phyloP scores from a whole-genome alignment of 139 green algal species.

The Zygnema circumcarinatum region DNA sequence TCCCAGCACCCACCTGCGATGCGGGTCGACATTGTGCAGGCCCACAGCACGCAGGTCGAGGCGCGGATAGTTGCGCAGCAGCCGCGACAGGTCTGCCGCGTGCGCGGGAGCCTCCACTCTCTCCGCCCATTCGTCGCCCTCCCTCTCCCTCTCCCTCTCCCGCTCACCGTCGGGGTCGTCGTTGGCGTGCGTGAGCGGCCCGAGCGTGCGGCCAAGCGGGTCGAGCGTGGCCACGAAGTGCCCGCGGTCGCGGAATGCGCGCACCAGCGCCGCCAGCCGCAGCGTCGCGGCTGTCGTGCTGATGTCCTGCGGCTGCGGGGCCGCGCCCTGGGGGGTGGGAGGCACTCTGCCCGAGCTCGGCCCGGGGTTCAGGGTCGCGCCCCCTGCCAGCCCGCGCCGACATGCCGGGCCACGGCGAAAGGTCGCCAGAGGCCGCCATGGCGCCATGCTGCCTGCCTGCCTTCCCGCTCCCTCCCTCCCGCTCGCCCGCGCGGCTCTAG shows the following conservation, averaged over 20 bases:
- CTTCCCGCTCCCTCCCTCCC: too few relatives aligned
- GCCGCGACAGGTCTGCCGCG: constrained; percentile 35
- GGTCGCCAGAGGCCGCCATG: too few relatives aligned
- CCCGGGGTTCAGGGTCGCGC: too few relatives aligned
- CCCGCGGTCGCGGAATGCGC: constrained; percentile 42
- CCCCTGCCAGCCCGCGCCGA: too few relatives aligned
- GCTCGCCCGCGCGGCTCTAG: too few relatives aligned
- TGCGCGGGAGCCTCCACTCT: constrained; percentile 39
- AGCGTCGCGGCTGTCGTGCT: constrained; percentile 37
- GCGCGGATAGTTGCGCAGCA: constrained; percentile 48
- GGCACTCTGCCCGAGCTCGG: too few relatives aligned
- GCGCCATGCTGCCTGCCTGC: too few relatives aligned
- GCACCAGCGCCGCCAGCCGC: constrained; percentile 26
- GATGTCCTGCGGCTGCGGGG: too few relatives aligned
- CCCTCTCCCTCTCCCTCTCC: too few relatives aligned
- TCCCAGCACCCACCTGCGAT: constrained; percentile 28
- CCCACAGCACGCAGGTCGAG: constrained; percentile 48
- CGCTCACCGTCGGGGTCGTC: too few relatives aligned
- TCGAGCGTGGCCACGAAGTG: constrained; percentile 47
- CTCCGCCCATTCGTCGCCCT: constrained; percentile 25
- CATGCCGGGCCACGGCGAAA: too few relatives aligned
- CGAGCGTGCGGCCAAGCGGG: constrained; percentile 38
- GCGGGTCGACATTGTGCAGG: constrained; percentile 27
- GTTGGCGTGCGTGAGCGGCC: constrained; percentile 12
- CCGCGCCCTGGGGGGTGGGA: too few relatives aligned